Evolutionary conservation across 75 land plant genomes (phyloP), one percentile per base, ranked within the genome.

Genomic region (Gnetum montanum): DNA sequence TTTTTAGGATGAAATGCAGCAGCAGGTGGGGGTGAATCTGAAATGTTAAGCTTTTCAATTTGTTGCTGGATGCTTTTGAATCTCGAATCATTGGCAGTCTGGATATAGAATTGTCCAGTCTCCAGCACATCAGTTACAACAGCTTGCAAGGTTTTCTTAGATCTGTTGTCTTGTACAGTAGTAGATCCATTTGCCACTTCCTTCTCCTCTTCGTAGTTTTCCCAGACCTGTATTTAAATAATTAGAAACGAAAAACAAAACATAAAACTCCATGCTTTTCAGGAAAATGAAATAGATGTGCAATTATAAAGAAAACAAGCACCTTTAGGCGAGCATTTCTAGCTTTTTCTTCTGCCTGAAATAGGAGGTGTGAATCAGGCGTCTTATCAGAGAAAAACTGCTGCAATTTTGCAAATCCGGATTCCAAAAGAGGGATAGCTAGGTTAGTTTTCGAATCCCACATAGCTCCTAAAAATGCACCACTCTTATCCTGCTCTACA

Each of bases 21-120:
- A 54, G 85, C 83, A 52, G 80, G 57, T 10, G 79, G 58, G 47
- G 88, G 80, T 58, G 83, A 83, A 20, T 90, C 97, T 63, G 69
- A 67, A 28, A 95, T 63, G 37, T 44, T 74, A 58, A 95, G 62
- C 3, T 75, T 55, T 35, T 86, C 85, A 35, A 95, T 75, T 59
- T 87, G 78, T 58, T 87, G 67, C 63, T 95, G 97, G 33, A 95
- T 67, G 16, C 77, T 48, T 1, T 83, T 62, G 20, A 79, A 80
- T 46, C 65, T 82, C 24, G 83, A 67, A 65, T 95, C 97, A 8
- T 69, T 74, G 15, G 66, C 85, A 25, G 70, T 61, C 54, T 90
- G 96, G 13, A 82, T 80, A 75, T 95, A 95, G 56, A 95, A 95
- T 52, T 69, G 78, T 3, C 99, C 99, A 37, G 97, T 93, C 49